Conservation (phyloP, 495 filamentous ascomycete genomes). For the Aspergillus kassunensis region DNA sequence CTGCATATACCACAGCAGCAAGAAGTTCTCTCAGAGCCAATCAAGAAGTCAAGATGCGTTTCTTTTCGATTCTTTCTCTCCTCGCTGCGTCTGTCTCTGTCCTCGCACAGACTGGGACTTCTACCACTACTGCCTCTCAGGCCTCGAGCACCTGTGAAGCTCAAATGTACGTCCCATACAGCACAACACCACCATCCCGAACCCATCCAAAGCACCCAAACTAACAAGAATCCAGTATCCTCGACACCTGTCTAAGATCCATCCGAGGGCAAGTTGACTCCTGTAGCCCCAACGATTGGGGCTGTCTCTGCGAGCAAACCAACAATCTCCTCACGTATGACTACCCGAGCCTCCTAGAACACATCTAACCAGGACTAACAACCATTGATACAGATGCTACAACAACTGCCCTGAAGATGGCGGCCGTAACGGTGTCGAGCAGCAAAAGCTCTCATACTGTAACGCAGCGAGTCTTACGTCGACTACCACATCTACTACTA, state of each 20-base stretch:
- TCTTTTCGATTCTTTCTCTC: conserved; percentile 1
- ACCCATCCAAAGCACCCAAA: not conserved
- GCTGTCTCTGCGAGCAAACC: conserved; percentile 30
- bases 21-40: not conserved
- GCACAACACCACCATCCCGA: conserved; percentile 1
- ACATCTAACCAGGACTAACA: conserved; percentile 2
- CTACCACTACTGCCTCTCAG: not conserved
- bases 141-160: conserved; percentile 4
- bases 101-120: conserved; percentile 8
- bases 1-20: not conserved
- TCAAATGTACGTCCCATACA: conserved; percentile 7
- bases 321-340: conserved; percentile 31
- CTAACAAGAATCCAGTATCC: conserved; percentile 18
- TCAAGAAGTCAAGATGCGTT: conserved; percentile 11
- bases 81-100: conserved; percentile 7
- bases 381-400: conserved; percentile 28
- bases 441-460: conserved; percentile 29
- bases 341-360: not conserved
- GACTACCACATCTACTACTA: conserved; percentile 1
- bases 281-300: conserved; percentile 28
- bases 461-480: conserved; percentile 20
- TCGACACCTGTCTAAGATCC: conserved; percentile 29
- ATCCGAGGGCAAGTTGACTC: conserved; percentile 19
- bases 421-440: conserved; percentile 21
- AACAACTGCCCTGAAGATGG: conserved; percentile 36